Base-by-base conservation (phyloP, 2,329 filamentous ascomycete species). In the Cladophialophora exuberans region DNA sequence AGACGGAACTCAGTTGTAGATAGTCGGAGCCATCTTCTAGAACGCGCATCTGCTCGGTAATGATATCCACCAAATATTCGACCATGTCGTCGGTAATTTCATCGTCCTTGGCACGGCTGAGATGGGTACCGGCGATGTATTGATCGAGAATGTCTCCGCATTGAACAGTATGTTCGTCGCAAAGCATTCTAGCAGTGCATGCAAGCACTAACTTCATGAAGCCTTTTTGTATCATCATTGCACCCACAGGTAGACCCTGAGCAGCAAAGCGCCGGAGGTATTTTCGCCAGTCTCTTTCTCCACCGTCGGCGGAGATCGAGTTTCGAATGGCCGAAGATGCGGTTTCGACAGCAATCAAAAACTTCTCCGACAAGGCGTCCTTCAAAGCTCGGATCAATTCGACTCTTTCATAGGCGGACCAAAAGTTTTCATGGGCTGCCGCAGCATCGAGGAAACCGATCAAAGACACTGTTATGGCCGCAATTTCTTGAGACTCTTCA, bases 11-110 rank as follows among this genome's bases (percentile, higher is more conserved):
- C 54, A 97, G 83, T 64, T 89, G 86, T 38, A 96, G 79, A 69
- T 96, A 97, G 71, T 97, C 94, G 1, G 90, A 87, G 56, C 89
- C 89, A 44, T 91, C 90, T 62, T 97, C 92, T 17, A 99, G 78
- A 46, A 92, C 83, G 64, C 86, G 85, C 79, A 97, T 90, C 68
- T 96, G 88, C 58, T 96, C 88, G 9, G 84, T 79, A 28, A 91
- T 86, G 61, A 96, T 83, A 42, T 83, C 83, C 1, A 89, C 84
- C 60, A 94, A 83, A 6, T 76, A 75, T 56, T 82, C 77, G 10
- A 84, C 66, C 56, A 81, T 70, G 17, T 72, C 67, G 38, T 70
- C 66, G 35, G 73, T 72, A n/a, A 72, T 65, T 30, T 70, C 64
- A 20, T 62, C 60, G 48, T 67, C 60, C 38, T 65, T 55, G 35